These are phyloP conservation scores for Ambrosia trifida DNA, from an alignment of 129 eudicot species.

Conservation along the genomic window DNA sequence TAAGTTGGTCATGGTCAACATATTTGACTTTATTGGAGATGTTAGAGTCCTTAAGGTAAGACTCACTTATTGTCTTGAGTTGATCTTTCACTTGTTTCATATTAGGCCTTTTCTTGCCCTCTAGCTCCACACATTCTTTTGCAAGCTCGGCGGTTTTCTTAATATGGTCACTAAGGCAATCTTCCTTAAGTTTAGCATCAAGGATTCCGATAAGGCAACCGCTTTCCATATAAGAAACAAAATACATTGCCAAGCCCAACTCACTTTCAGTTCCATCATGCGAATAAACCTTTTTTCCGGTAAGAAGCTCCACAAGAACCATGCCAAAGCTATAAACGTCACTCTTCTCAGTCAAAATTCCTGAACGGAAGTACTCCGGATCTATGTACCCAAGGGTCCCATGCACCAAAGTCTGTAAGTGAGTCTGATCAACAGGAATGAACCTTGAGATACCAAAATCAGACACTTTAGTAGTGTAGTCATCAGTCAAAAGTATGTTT, in stretches of 20 bases:
- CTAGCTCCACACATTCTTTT: constrained; percentile 26
- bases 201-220: constrained; percentile 23
- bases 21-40: constrained; percentile 18
- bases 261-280: constrained; percentile 26
- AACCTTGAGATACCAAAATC: constrained; percentile 31
- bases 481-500: constrained; percentile 27
- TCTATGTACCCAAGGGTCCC: constrained; percentile 39
- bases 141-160: constrained; percentile 19
- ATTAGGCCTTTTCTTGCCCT: constrained; percentile 30
- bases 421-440: constrained; percentile 29
- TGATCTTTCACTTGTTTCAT: constrained; percentile 25
- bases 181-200: constrained; percentile 31
- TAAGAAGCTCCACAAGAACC: constrained; percentile 42
- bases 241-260: constrained; percentile 25
- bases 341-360: constrained; percentile 32
- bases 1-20: constrained; percentile 5
- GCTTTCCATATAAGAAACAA: constrained; percentile 24
- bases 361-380: constrained; percentile 26
- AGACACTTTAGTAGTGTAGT: constrained; percentile 31
- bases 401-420: constrained; percentile 24
- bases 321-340: constrained; percentile 38
- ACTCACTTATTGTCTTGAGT: constrained; percentile 7
- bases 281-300: constrained; percentile 29
- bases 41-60: constrained; percentile 19
- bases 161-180: constrained; percentile 25